A percentile compares a stretch with the other conserved stretches of the same genome.
Conservation (phyloP, 1,284 basidiomycete genomes). For the Coniferiporia weirii region DNA sequence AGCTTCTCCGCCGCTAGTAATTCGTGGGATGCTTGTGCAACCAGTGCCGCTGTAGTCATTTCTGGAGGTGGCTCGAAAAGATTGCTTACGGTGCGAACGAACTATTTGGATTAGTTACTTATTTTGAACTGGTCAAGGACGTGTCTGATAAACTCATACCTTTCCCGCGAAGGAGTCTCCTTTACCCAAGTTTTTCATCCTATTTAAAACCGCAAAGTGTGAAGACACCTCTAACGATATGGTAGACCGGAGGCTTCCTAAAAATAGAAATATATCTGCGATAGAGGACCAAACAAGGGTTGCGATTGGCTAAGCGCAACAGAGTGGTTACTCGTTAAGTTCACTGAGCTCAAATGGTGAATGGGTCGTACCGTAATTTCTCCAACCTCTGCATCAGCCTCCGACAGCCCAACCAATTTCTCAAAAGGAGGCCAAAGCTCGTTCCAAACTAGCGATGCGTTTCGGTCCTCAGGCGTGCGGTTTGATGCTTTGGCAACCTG, state of each 20-base stretch:
- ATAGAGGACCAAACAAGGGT: constrained; percentile 54
- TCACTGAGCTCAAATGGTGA: neutral
- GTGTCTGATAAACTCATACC: constrained; percentile 30
- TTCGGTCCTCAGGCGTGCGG: constrained; percentile 25
- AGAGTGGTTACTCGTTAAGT: neutral
- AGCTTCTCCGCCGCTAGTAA: constrained; percentile 59
- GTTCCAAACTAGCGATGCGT: constrained; percentile 55
- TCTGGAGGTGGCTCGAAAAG: constrained; percentile 46
- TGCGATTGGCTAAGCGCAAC: constrained; percentile 43
- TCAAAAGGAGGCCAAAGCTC: constrained; percentile 70
- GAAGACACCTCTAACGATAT: constrained; percentile 49
- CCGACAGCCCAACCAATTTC: constrained; percentile 43
- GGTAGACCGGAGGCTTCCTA: constrained; percentile 49
- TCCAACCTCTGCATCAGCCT: constrained; percentile 40
- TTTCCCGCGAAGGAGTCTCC: constrained; percentile 45
- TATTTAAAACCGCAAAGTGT: constrained; percentile 44
- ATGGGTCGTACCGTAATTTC: constrained; percentile 32
- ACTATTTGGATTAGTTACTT: constrained; percentile 28
- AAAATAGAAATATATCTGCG: constrained; percentile 59
- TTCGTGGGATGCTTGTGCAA: constrained; percentile 53
- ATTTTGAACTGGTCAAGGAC: neutral
- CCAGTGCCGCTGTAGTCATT: constrained; percentile 36
- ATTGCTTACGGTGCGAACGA: constrained; percentile 44
- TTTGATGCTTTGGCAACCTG: neutral
- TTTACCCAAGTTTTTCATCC: constrained; percentile 39